phyloP scores from a whole-genome alignment of 768 basidiomycete genomes.

The Strobilomyces confusus region DNA sequence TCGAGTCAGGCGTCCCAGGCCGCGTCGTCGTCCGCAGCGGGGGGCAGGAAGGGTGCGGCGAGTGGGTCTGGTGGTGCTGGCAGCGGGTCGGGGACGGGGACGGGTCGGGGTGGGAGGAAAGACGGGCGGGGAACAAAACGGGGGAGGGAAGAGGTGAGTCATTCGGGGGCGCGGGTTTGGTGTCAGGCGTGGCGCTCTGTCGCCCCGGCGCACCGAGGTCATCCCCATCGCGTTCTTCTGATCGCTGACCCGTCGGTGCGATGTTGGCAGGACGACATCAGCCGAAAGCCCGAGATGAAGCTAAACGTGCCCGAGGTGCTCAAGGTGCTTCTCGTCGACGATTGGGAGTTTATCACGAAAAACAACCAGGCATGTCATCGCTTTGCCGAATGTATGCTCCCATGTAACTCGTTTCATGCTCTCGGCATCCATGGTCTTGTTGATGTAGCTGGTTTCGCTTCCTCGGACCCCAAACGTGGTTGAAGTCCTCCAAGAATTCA shows the following conservation, averaged over 20 bases:
- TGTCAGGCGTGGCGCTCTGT: neutral
- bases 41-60: conserved; percentile 24
- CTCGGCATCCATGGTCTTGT: too few relatives aligned
- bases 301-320: conserved; percentile 86
- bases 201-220: neutral
- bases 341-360: conserved; percentile 97
- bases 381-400: neutral
- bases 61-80: conserved; percentile 27
- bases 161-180: neutral
- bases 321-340: conserved; percentile 87
- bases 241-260: neutral
- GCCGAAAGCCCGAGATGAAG: conserved; percentile 85
- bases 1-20: conserved; percentile 42
- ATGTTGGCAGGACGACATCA: conserved; percentile 60
- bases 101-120: conserved; percentile 41
- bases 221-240: neutral
- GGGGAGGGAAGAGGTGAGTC: conserved; percentile 66
- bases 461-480: conserved; percentile 78
- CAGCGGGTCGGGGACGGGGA: conserved; percentile 23
- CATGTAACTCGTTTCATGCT: neutral
- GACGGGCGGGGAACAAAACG: conserved; percentile 69
- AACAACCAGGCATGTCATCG: conserved; percentile 66
- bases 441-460: conserved; percentile 72
- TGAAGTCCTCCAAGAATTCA: conserved; percentile 75
- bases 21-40: conserved; percentile 33